A percentile compares a stretch with the other conserved stretches of the same genome.
phyloP scores from a whole-genome alignment of 768 basidiomycete genomes.

The Rhizopogon vinicolor region DNA sequence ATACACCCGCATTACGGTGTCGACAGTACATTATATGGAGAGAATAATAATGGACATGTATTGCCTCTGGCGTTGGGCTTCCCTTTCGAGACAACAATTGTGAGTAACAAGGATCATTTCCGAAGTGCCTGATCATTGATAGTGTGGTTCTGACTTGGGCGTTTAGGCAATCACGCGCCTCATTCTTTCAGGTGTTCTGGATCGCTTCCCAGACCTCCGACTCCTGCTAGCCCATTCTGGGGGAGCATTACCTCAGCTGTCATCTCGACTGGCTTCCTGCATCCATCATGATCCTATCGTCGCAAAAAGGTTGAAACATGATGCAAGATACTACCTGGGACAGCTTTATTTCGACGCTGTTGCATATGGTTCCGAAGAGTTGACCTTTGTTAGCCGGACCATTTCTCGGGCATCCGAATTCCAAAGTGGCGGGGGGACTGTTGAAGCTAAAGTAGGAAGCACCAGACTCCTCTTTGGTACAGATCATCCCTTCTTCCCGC shows the following conservation, averaged over 20 bases:
- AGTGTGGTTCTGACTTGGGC: neutral
- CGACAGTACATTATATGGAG: conserved; percentile 68
- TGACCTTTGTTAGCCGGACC: conserved; percentile 71
- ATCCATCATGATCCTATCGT: conserved; percentile 83
- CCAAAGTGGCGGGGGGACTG: conserved; percentile 27
- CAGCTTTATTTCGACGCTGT: conserved; percentile 82
- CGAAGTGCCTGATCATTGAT: neutral
- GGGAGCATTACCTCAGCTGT: conserved; percentile 77
- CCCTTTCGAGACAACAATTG: conserved; percentile 86
- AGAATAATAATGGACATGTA: conserved; percentile 80
- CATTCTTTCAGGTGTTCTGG: conserved; percentile 77
- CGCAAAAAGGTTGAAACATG: conserved; percentile 67
- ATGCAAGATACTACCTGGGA: conserved; percentile 80
- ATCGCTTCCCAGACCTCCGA: conserved; percentile 70
- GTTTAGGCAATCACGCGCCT: conserved; percentile 66
- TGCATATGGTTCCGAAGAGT: conserved; percentile 83
- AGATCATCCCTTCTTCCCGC: conserved; percentile 91
- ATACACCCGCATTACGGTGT: conserved; percentile 87
- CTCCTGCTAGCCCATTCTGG: conserved; percentile 86
- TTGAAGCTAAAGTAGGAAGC: conserved; percentile 40
- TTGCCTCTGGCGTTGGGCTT: conserved; percentile 85
- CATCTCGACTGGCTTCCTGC: conserved; percentile 81
- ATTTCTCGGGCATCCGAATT: conserved; percentile 57
- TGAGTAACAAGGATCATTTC: conserved; percentile 30
- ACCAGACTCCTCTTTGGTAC: conserved; percentile 75